phyloP scores from a whole-genome alignment of 164 flowering plant genomes.

The Aristolochia contorta region DNA sequence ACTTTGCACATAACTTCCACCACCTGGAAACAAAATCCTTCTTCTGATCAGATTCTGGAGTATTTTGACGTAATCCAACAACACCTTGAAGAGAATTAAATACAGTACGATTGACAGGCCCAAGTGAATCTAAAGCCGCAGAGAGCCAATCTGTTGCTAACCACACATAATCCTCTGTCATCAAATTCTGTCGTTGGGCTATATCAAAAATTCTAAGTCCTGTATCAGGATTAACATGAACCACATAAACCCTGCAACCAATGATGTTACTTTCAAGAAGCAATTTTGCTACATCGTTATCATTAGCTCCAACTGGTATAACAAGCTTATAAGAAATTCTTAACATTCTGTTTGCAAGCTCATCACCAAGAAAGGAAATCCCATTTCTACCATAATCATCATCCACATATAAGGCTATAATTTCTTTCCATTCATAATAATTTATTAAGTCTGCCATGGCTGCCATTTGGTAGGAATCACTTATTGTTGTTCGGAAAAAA shows the following conservation, averaged over 20 bases:
- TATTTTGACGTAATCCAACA: slow-evolving; percentile 50
- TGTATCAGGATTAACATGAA: slow-evolving; percentile 57
- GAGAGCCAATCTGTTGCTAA: slow-evolving; percentile 77
- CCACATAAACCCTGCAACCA: slow-evolving; percentile 65
- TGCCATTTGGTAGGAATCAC: slow-evolving; percentile 63
- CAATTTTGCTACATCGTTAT: slow-evolving; percentile 16
- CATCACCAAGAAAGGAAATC: slow-evolving; percentile 44
- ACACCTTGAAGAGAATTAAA: slow-evolving; percentile 39
- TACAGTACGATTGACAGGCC: slow-evolving; percentile 12
- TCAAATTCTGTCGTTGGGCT: slow-evolving; percentile 57
- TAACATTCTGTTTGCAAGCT: slow-evolving; percentile 29
- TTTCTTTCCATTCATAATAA: slow-evolving; percentile 54
- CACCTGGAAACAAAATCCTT: slow-evolving; percentile 32
- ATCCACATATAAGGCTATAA: slow-evolving; percentile 50
- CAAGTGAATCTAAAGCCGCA: slow-evolving; percentile 44
- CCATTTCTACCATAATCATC: slow-evolving; percentile 76
- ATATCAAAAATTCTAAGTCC: slow-evolving; percentile 33
- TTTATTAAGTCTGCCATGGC: slow-evolving; percentile 62
- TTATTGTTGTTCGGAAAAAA: slow-evolving; percentile 51
- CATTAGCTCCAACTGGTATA: slow-evolving; percentile 24
- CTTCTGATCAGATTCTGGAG: slow-evolving; percentile 35
- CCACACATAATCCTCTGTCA: slow-evolving; percentile 58
- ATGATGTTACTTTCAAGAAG: slow-evolving; percentile 30
- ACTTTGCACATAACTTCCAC: slow-evolving; percentile 26
- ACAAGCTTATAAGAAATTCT: slow-evolving; percentile 37